Conservation (phyloP, 805 yeast species). For the Kluyveromyces siamensis region DNA sequence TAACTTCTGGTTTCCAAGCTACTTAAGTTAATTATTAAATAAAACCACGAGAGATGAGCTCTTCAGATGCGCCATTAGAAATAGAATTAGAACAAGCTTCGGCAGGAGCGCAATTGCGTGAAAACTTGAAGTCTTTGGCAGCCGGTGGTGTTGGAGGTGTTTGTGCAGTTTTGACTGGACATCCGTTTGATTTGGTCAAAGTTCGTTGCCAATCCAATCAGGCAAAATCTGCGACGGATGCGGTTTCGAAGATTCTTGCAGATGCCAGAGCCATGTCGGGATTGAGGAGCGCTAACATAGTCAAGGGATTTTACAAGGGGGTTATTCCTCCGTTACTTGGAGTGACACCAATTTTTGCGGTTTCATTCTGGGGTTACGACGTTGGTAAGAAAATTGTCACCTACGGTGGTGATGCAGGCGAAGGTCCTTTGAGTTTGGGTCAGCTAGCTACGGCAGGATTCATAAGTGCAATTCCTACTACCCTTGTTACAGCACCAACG, state of each 20-base stretch:
- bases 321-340: slow-evolving; percentile 93
- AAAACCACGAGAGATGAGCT: neutral
- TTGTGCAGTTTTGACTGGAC: slow-evolving; percentile 92
- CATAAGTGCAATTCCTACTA: slow-evolving; percentile 89
- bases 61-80: neutral
- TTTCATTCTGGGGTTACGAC: slow-evolving; percentile 97
- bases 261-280: slow-evolving; percentile 44
- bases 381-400: slow-evolving; percentile 74
- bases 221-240: slow-evolving; percentile 55
- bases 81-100: neutral
- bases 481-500: slow-evolving; percentile 94
- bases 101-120: slow-evolving; percentile 30
- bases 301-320: slow-evolving; percentile 78
- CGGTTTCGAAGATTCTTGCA: slow-evolving; percentile 61
- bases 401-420: slow-evolving; percentile 22
- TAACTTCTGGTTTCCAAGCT: too few relatives aligned
- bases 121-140: slow-evolving; percentile 76
- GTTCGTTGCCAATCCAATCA: slow-evolving; percentile 77
- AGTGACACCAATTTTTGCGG: slow-evolving; percentile 97
- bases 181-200: slow-evolving; percentile 90
- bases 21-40: too few relatives aligned
- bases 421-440: slow-evolving; percentile 39
- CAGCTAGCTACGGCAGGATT: slow-evolving; percentile 90
- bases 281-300: slow-evolving; percentile 8
- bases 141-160: slow-evolving; percentile 97